Base-by-base conservation (phyloP, 768 basidiomycete genomes). In the Kockovaella imperatae region DNA sequence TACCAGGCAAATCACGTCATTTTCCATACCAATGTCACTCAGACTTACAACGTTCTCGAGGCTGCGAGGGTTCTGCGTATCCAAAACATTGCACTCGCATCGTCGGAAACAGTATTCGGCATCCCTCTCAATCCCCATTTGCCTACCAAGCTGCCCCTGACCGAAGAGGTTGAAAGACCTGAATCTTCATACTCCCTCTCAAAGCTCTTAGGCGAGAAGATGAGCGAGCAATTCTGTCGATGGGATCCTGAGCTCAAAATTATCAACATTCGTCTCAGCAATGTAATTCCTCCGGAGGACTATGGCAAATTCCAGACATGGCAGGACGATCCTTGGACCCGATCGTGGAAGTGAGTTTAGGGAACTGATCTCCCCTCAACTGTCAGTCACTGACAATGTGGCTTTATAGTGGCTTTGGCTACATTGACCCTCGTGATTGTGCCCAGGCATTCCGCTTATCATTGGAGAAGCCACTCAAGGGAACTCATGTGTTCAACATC, bases 41-140 rank as follows among this genome's bases (percentile, higher is more conserved):
- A 64, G 35, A 69, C 67, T 15, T 69, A 69, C 62, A 69, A 69
- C 54, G 59, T 69, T 40, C 59, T 69, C 46, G 67, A 69, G 52
- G 67, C 60, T 3, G 45, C 57, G 20, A 54, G 62, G 14, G 65
- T 64, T 8, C 41, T 59, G 3, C 60, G 64, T 13, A 57, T 66
- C 57, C 56, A 57, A 43, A 60, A 64, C 44, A 40, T 69, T 20
- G 65, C 63, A 31, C 49, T 69, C 30, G 64, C 64, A 7, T 62
- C 60, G 1, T 63, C 61, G 11, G 67, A 69, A 45, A 69, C 67
- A 4, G 64, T 66, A 31, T 64, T 67, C 34, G 64, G 64, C n/a
- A 55, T 69, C 26, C 67, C 67, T 11, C 54, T 69, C 35, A 43
- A 56, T 41, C 62, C 62, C 23, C 52, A 57, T 38, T 32, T 54